Evolutionary conservation across 148 eudicot genomes (phyloP), one percentile per base, ranked within the genome.

Genomic region (Cornus florida): DNA sequence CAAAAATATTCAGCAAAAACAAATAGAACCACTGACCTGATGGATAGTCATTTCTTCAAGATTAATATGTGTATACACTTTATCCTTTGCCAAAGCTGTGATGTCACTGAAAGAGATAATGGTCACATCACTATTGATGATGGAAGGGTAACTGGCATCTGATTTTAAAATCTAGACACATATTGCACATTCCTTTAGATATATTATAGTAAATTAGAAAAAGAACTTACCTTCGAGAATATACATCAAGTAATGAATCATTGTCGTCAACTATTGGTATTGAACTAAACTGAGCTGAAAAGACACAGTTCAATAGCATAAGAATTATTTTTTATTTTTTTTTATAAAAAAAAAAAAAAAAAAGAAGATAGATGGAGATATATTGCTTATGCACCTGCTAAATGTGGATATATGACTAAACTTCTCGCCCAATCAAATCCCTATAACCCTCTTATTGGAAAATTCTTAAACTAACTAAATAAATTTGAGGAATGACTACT

Each of bases 221-320:
- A 16, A 80, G 32, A 78, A 76, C 85, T 73, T 64, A 89, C 94
- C 94, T 91, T 82, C 94, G 87, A 77, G 88, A 87, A 79, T 87
- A 91, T 70, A 91, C 78, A 77, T 89, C 92, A 77, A 91, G 75
- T 72, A 91, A 80, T 5, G 94, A 84, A 79, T 86, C 88, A 68
- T 87, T 86, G 66, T 86, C 92, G 76, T 91, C 94, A 73, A 91
- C 92, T 77, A 91, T 87, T 11, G 94, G 94, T 76, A 91, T 86
- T 71, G 94, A 84, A 80, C 94, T 91, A 65, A 91, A 90, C 84
- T 89, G 88, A 77, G 90, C 94, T 91, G 92, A 87, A 79, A 85
- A 78, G 35, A 67, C 7, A 67, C 69, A 46, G 53, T 16, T 17
- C 0, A 56, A 75, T 53, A 39, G 53, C 56, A 83, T 69, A 13